Evolutionary conservation across 2,329 filamentous ascomycete species (phyloP), one percentile per base, ranked within the genome.

Genomic region (Sporothrix brasiliensis): DNA sequence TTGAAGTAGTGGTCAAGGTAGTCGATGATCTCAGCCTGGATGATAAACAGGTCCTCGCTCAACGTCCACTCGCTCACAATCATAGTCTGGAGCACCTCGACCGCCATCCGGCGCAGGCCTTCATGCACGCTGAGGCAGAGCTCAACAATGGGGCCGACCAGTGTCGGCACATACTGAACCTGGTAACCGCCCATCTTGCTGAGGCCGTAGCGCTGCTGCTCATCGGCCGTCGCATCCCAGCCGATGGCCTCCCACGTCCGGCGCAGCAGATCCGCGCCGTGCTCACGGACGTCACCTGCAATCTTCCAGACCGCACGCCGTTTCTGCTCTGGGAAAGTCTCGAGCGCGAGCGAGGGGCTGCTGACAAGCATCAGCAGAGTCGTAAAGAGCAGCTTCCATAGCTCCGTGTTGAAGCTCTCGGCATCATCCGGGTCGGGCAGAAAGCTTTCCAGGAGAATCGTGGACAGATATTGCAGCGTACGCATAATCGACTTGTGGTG

Each of bases 21-120:
- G 76, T 97, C 94, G 75, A 99, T 97, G 83, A 98, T 94, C 79
- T 97, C 95, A 2, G 93, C 95, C 79, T 98, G 94, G 67, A 99
- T 92, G 63, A 95, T 89, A 2, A 91, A 91, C 63, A 99, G 82
- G 78, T 98, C 94, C 78, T 97, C 92, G 77, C 93, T 97, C 73
- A 99, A 81, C 19, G 93, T 94, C 95, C 95, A 99, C 80, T 99
- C 95, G 80, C 94, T 97, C 74, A 98, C 90, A 76, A 99, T 97
- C 95, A 99, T 99, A 2, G 93, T 97, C 79, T 97, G 93, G 73
- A 99, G 81, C 24, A 99, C 92, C 78, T 97, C 92, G 41, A 97
- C 93, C 0, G 94, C 95, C 79, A 97, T 95, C 73, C 88, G 89
- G 72, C 95, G 88, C 70, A 99, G 83, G 3, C 94, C 94, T 78